These are phyloP conservation scores for Hymenoscyphus fraxineus DNA, from an alignment of 2,329 filamentous ascomycete species.

Conservation along the genomic window DNA sequence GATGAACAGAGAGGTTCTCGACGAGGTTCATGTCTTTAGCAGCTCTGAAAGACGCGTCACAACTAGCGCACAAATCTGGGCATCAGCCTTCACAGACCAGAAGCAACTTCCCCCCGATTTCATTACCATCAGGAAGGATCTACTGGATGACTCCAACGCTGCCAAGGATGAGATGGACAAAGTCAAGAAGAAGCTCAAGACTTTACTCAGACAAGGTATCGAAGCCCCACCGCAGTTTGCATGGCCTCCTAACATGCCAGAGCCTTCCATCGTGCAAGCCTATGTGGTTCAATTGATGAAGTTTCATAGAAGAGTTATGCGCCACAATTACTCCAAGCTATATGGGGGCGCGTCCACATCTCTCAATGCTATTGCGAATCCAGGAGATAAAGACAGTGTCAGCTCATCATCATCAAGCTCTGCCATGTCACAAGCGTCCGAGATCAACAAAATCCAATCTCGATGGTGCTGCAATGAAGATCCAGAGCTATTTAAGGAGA, in stretches of 20 bases:
- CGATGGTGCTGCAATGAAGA: slow-evolving; percentile 98
- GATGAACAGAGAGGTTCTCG: slow-evolving; percentile 86
- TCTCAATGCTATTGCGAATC: slow-evolving; percentile 53
- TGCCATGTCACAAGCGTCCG: slow-evolving; percentile 57
- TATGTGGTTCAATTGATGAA: slow-evolving; percentile 96
- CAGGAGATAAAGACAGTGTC: slow-evolving; percentile 38
- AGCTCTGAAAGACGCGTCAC: slow-evolving; percentile 93
- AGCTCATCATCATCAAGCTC: slow-evolving; percentile 38
- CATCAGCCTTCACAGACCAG: slow-evolving; percentile 80
- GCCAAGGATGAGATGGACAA: slow-evolving; percentile 99
- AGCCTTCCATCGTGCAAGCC: slow-evolving; percentile 88
- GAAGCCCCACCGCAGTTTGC: slow-evolving; percentile 92
- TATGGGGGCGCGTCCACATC: slow-evolving; percentile 63
- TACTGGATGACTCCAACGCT: slow-evolving; percentile 95
- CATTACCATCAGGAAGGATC: slow-evolving; percentile 87
- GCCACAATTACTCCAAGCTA: slow-evolving; percentile 83
- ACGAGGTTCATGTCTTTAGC: slow-evolving; percentile 91
- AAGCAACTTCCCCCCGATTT: slow-evolving; percentile 82
- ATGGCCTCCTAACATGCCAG: slow-evolving; percentile 94
- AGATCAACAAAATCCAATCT: slow-evolving; percentile 70
- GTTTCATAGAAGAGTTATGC: slow-evolving; percentile 93
- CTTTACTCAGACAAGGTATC: slow-evolving; percentile 84
- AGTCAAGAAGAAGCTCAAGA: slow-evolving; percentile 98
- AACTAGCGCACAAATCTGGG: slow-evolving; percentile 95
- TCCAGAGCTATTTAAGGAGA: slow-evolving; percentile 86